Percentiles rank a stretch among this genome's conserved stretches.
These are phyloP conservation scores for Kodamaea lidongshanica DNA, from an alignment of 805 yeast species.

Conservation along the genomic window DNA sequence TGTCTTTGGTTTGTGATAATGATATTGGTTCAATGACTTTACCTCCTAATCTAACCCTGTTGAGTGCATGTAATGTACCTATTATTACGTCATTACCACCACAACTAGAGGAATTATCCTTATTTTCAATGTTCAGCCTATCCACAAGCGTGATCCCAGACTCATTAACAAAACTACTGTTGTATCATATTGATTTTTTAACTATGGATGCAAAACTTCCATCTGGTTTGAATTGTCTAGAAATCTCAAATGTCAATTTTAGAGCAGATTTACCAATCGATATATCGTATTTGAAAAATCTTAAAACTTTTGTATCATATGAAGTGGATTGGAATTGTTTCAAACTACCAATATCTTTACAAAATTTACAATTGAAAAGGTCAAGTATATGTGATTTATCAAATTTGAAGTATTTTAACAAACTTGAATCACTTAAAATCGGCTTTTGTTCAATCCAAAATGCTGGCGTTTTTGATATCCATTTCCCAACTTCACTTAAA, in stretches of 20 bases:
- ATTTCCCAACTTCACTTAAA: constrained; percentile 2
- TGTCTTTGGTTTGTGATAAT: constrained; percentile 2
- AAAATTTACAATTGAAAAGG: constrained; percentile 1
- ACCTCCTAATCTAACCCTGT: constrained; percentile 2
- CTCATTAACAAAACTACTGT: constrained; percentile 1
- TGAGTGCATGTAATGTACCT: constrained; percentile 2
- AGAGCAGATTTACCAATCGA: constrained; percentile 1
- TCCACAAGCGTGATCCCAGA: constrained; percentile 1
- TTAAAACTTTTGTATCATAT: constrained; percentile 4
- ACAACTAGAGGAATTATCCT: background rate
- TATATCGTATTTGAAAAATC: constrained; percentile 2
- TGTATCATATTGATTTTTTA: constrained; percentile 2
- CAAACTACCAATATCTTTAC: constrained; percentile 1
- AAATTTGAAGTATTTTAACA: background rate
- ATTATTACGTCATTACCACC: background rate
- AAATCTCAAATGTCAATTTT: constrained; percentile 3
- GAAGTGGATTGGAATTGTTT: constrained; percentile 5
- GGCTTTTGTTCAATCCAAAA: constrained; percentile 4
- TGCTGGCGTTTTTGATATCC: constrained; percentile 2
- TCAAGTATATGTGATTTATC: constrained; percentile 1
- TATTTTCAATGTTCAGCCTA: background rate
- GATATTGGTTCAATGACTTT: no score
- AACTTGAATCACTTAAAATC: constrained; percentile 1
- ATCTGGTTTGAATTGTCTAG: constrained; percentile 1
- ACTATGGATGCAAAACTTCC: constrained; percentile 3